phyloP scores from a whole-genome alignment of 73 alveolate genomes.

The Symbiodinium pilosum region DNA sequence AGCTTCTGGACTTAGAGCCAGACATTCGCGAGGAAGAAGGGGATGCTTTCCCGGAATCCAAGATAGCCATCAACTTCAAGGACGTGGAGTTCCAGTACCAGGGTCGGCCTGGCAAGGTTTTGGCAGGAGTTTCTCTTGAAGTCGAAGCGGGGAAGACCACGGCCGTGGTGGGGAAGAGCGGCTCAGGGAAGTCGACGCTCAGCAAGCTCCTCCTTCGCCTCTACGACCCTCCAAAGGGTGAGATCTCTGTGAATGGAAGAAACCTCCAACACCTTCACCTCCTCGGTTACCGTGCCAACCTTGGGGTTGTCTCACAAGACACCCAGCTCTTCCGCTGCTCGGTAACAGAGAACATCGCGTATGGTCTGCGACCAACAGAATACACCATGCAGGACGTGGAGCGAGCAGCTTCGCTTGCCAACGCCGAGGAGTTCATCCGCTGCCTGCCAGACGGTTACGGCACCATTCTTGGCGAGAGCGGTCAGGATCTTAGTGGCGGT shows the following conservation, averaged over 20 bases:
- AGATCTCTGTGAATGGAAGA: conserved; percentile 96
- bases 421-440: neutral
- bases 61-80: conserved; percentile 97
- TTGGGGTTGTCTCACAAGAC: conserved; percentile 98
- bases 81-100: conserved; percentile 98
- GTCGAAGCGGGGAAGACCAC: conserved; percentile 97
- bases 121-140: conserved; percentile 96
- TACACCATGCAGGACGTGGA: neutral
- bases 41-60: neutral
- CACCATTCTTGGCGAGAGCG: conserved; percentile 34
- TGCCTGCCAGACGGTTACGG: conserved; percentile 9
- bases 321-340: conserved; percentile 98
- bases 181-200: conserved; percentile 98
- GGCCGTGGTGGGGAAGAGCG: conserved; percentile 99
- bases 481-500: conserved; percentile 16
- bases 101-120: conserved; percentile 94
- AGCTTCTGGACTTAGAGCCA: neutral
- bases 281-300: conserved; percentile 95
- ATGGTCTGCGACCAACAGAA: neutral
- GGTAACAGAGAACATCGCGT: conserved; percentile 97
- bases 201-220: neutral
- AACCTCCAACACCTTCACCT: conserved; percentile 96
- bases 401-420: neutral
- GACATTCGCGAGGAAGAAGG: conserved; percentile 1
- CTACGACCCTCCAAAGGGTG: neutral